Conservation (phyloP, 441 rosid species). For the Pelargonium cotyledonis region DNA sequence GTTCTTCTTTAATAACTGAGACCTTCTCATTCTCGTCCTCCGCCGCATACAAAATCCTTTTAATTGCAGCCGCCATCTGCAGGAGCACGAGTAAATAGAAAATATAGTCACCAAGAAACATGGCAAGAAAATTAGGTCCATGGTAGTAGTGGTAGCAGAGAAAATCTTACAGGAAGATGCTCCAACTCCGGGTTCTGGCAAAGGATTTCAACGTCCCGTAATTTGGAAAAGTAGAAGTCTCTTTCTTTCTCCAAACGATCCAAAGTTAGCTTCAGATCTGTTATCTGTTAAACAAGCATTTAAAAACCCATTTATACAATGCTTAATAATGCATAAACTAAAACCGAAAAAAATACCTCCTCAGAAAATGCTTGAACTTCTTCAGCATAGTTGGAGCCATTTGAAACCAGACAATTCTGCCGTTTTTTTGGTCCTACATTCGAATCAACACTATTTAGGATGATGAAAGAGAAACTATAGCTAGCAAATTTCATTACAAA, state of each 20-base stretch:
- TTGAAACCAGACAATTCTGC: not conserved
- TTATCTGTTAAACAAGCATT: not conserved
- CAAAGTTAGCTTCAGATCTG: slow-evolving; percentile 1
- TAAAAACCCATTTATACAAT: not conserved
- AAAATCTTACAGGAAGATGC: not conserved
- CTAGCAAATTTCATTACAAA: not conserved
- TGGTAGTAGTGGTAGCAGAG: not conserved
- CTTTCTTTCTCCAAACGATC: not conserved
- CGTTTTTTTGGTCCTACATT: not conserved
- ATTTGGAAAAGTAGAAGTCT: not conserved
- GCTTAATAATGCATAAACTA: not conserved
- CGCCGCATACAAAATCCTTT: not conserved
- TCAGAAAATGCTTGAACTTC: not conserved
- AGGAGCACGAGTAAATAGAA: not conserved
- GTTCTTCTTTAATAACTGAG: slow-evolving; percentile 2
- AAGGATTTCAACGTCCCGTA: slow-evolving; percentile 1
- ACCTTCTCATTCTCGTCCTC: slow-evolving; percentile 3
- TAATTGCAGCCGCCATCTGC: not conserved
- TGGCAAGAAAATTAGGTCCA: too few species aligned
- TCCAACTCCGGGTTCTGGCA: not conserved
- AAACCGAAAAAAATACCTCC: not conserved
- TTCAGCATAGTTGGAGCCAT: slow-evolving; percentile 1
- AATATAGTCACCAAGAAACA: not conserved
- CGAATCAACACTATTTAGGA: not conserved
- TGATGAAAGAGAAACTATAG: not conserved